Evolutionary conservation across 2,329 filamentous ascomycete genomes (phyloP).

Genomic region (Trematosphaeria pertusa): DNA sequence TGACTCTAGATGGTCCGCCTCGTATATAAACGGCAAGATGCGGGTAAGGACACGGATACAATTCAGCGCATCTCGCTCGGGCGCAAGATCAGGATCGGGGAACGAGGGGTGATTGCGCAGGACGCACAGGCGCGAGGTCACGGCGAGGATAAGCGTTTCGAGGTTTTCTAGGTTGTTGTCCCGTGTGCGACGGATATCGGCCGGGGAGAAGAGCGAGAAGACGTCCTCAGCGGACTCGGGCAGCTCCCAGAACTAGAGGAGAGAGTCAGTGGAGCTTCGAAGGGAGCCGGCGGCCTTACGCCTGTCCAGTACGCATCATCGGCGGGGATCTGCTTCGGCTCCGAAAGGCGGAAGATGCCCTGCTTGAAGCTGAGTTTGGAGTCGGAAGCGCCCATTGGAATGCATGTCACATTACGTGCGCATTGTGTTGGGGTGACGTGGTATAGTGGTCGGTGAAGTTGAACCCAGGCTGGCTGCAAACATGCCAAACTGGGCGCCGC

Average conservation of each 20-base stretch:
- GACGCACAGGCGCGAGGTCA: constrained; percentile 81
- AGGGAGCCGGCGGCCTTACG: constrained; percentile 59
- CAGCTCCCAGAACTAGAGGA: constrained; percentile 87
- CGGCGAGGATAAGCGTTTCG: constrained; percentile 83
- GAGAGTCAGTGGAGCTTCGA: constrained; percentile 16
- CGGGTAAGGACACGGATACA: constrained; percentile 91
- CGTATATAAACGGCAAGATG: constrained; percentile 89
- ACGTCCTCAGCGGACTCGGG: constrained; percentile 95
- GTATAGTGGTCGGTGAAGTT: constrained; percentile 1
- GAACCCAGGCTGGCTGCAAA: constrained; percentile 16
- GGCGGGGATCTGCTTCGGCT: constrained; percentile 84
- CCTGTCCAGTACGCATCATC: constrained; percentile 94
- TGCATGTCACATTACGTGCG: constrained; percentile 41
- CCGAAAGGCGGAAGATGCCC: constrained; percentile 95
- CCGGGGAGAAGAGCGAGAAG: constrained; percentile 91
- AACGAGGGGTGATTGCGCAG: constrained; percentile 90
- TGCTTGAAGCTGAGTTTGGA: constrained; percentile 99
- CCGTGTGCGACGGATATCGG: constrained; percentile 79
- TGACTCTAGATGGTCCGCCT: constrained; percentile 77
- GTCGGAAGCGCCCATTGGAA: constrained; percentile 91
- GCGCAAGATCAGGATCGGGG: constrained; percentile 83
- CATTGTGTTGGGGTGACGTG: constrained; percentile 16
- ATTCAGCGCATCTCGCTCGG: constrained; percentile 87
- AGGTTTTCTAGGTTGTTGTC: constrained; percentile 86
- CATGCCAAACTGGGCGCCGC: constrained; percentile 21